Evolutionary conservation across 192 early-diverging fungal species (phyloP).

Genomic region (Chytriomyces confervae): DNA sequence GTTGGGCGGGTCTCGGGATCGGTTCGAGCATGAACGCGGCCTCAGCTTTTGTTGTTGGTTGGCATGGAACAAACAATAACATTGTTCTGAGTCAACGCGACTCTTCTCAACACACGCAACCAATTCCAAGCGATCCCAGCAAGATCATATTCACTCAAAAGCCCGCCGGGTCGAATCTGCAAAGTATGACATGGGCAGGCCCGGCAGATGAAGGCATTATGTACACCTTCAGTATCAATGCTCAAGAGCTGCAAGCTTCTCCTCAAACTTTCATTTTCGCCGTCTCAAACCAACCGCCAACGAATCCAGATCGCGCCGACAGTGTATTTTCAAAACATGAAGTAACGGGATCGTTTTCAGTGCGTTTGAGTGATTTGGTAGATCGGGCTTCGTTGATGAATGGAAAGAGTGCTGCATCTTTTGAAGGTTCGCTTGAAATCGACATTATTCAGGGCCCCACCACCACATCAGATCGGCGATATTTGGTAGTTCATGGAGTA

Average conservation of each 20-base stretch:
- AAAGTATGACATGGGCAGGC: not conserved
- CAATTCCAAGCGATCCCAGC: not conserved
- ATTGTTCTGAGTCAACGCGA: conserved; percentile 23
- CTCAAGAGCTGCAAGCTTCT: not conserved
- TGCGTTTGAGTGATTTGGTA: not conserved
- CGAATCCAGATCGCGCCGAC: not conserved
- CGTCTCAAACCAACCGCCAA: not conserved
- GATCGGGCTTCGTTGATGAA: not conserved
- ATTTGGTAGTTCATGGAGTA: conserved; percentile 31
- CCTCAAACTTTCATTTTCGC: not conserved
- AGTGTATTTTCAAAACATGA: not conserved
- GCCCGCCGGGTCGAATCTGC: not conserved
- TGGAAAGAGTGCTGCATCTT: not conserved
- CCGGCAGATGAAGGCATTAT: not conserved
- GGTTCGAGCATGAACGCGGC: conserved; percentile 5
- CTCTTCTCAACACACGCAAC: not conserved
- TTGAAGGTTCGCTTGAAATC: too few species aligned
- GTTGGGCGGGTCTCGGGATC: conserved; percentile 27
- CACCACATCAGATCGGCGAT: not conserved
- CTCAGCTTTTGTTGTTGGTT: conserved; percentile 23
- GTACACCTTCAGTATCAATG: not conserved
- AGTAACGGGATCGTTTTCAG: not conserved
- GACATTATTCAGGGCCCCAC: not conserved
- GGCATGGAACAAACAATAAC: not conserved
- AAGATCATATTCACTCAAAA: not conserved